Evolutionary conservation across 805 yeast genomes (phyloP), one percentile per base, ranked within the genome.

Genomic region (Lipomyces chichibuensis): DNA sequence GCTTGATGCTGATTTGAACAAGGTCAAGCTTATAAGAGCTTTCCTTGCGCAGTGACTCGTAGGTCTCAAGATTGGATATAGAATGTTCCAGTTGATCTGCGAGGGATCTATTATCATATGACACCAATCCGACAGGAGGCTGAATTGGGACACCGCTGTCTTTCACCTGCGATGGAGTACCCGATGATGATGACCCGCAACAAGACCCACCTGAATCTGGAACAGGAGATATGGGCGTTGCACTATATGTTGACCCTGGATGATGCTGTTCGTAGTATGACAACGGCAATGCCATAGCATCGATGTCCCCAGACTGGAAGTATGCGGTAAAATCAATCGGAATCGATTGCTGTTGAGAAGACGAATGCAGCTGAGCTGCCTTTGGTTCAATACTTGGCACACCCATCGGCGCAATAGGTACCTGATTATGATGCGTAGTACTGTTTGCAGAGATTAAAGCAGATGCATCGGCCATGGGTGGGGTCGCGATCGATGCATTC

Each of bases 321-420:
- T 66, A 66, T 8, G 70, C 58, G 13, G 70, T 66, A 25, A 66
- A 66, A 20, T 66, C 69, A 11, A 63, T 57, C 25, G 69, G 69
- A 9, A 66, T 11, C 32, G 46, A 32, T 39, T n/a, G 35, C 29
- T 20, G n/a, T 17, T 49, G 32, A 37, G 60, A 13, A 17, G 52
- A 20, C 14, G 25, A 29, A 17, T 11, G 33, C 25, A 56, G 17
- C 29, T 39, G 43, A 23, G 32, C 17, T 17, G 56, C 49, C 54
- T 43, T 59, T 32, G 58, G 35, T 27, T 56, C 46, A 14, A 53
- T 54, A 17, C 13, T 17, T 2, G 23, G 23, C 20, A n/a, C 49
- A n/a, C 9, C 14, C 8, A 17, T 43, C 9, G 49, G 49, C n/a
- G 20, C 9, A 43, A n/a, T n/a, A n/a, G 49, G 23, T 11, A 37